Evolutionary conservation across 805 yeast species (phyloP).

Genomic region (Kazachstania martiniae): DNA sequence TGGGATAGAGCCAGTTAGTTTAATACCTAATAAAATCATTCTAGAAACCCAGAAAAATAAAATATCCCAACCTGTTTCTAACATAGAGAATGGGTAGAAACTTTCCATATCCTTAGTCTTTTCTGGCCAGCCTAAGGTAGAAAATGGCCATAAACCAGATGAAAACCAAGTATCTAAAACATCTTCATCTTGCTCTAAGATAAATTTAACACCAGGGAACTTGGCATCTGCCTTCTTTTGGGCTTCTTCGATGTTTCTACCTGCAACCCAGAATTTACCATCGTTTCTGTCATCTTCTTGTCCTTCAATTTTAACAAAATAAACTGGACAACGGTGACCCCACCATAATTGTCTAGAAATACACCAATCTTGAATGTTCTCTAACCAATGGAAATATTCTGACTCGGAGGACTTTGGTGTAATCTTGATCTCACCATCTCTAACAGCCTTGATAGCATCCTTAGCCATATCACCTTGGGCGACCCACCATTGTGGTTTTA

Average conservation of each 20-base stretch:
- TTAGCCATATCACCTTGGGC: constrained; percentile 80
- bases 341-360: constrained; percentile 89
- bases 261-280: constrained; percentile 83
- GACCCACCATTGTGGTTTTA: constrained; percentile 99
- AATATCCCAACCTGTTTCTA: constrained; percentile 99
- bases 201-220: constrained; percentile 60
- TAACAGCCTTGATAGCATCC: constrained; percentile 78
- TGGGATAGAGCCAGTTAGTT: constrained; percentile 84
- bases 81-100: constrained; percentile 84
- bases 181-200: constrained; percentile 91
- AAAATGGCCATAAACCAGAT: constrained; percentile 95
- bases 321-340: constrained; percentile 98
- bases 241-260: constrained; percentile 76
- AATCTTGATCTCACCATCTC: constrained; percentile 68
- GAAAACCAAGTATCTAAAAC: constrained; percentile 99
- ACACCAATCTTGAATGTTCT: constrained; percentile 98
- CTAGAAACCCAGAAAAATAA: constrained; percentile 98
- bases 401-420: constrained; percentile 83
- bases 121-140: constrained; percentile 94
- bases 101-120: constrained; percentile 59
- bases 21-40: constrained; percentile 86
- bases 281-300: constrained; percentile 47
- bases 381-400: constrained; percentile 93
- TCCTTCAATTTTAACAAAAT: constrained; percentile 76
- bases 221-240: constrained; percentile 62